Conservation (phyloP, 768 basidiomycete genomes). For the Leccinum variicolor region DNA sequence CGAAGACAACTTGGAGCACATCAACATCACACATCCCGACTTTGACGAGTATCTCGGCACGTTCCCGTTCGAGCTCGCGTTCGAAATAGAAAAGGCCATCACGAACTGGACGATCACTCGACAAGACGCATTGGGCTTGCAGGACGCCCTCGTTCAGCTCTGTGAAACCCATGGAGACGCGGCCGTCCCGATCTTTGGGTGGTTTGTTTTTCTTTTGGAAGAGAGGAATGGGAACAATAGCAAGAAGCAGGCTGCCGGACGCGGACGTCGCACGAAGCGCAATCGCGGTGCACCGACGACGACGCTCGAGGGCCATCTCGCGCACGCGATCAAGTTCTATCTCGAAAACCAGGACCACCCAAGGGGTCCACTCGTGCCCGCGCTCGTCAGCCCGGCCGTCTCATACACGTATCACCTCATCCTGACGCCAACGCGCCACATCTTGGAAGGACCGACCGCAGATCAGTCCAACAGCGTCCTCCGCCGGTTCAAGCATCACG, state of each 20-base stretch:
- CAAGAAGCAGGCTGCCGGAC: background rate
- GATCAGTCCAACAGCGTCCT: conserved; percentile 39
- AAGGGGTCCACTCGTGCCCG: conserved; percentile 20
- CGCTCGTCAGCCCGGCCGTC: conserved; percentile 16
- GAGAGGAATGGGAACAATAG: conserved; percentile 2
- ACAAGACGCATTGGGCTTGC: conserved; percentile 21
- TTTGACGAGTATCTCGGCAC: conserved; percentile 24
- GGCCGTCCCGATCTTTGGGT: conserved; percentile 23
- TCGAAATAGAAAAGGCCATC: conserved; percentile 39
- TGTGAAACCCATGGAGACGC: conserved; percentile 10
- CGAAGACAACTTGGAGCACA: conserved; percentile 9
- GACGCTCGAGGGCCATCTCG: conserved; percentile 16
- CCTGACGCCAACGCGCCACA: conserved; percentile 37
- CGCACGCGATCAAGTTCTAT: conserved; percentile 15
- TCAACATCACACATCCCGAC: background rate
- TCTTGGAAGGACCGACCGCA: conserved; percentile 38
- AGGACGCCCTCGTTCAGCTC: conserved; percentile 17
- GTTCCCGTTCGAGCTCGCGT: conserved; percentile 35
- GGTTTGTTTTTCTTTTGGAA: conserved; percentile 19
- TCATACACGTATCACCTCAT: conserved; percentile 37
- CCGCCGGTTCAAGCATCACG: conserved; percentile 35
- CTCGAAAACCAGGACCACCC: conserved; percentile 25
- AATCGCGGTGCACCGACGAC: background rate
- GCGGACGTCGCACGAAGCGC: background rate
- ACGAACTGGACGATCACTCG: conserved; percentile 25